A percentile compares a stretch with the other conserved stretches of the same genome.
Evolutionary conservation across 2,329 filamentous ascomycete species (phyloP).

Genomic region (Chrysosporium keratinophilum): DNA sequence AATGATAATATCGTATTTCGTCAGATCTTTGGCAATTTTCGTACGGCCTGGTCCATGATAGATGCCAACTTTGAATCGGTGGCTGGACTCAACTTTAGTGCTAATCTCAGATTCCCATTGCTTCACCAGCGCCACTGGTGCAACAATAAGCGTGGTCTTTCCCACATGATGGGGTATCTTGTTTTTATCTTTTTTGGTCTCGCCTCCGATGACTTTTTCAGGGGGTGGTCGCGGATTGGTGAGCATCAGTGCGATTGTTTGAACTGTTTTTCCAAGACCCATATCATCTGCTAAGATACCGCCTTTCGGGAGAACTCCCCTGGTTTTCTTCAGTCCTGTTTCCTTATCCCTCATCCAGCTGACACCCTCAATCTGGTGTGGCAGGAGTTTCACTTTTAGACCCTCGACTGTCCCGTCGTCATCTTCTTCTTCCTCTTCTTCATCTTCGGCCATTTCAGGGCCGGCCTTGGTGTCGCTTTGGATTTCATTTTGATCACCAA

Average conservation of each 20-base stretch:
- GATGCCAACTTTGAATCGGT: constrained; percentile 68
- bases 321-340: constrained; percentile 71
- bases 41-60: constrained; percentile 84
- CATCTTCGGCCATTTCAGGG: constrained; percentile 30
- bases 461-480: constrained; percentile 45
- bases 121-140: constrained; percentile 84
- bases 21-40: constrained; percentile 65
- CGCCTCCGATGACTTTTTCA: constrained; percentile 41
- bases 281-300: constrained; percentile 92
- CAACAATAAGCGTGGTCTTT: constrained; percentile 80
- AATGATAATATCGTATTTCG: constrained; percentile 85
- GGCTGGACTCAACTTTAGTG: constrained; percentile 60
- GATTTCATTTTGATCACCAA: constrained; percentile 33
- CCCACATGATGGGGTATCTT: constrained; percentile 59
- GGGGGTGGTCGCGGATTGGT: constrained; percentile 62
- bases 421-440: constrained; percentile 43
- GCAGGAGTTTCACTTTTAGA: constrained; percentile 75
- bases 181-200: constrained; percentile 33
- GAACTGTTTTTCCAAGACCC: constrained; percentile 92
- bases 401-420: constrained; percentile 62
- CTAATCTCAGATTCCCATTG: constrained; percentile 95
- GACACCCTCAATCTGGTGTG: constrained; percentile 88
- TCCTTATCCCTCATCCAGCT: constrained; percentile 94
- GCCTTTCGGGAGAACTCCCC: constrained; percentile 68
- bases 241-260: constrained; percentile 80